phyloP scores from a whole-genome alignment of 495 filamentous ascomycete species.

The Podospora anserina region DNA sequence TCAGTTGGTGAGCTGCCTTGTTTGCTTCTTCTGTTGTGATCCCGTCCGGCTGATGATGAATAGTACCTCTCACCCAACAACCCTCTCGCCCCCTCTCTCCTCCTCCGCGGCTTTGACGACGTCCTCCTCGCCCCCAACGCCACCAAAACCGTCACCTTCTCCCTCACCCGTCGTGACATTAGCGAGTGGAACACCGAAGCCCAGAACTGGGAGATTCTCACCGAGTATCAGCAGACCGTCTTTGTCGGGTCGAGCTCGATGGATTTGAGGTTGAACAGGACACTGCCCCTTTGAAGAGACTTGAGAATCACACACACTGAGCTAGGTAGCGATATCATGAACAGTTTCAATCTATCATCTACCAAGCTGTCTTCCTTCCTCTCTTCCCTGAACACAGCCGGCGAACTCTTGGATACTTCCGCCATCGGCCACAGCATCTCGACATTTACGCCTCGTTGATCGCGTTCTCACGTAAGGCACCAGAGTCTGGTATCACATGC shows the following conservation, averaged over 20 bases:
- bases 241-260: slow-evolving; percentile 4
- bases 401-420: no score
- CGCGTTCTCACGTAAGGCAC: no score
- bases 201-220: slow-evolving; percentile 70
- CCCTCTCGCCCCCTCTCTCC: slow-evolving; percentile 61
- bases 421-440: no score
- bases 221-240: neutral
- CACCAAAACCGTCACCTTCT: slow-evolving; percentile 58
- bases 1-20: slow-evolving; percentile 45
- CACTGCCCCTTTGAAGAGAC: neutral
- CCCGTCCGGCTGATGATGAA: slow-evolving; percentile 8
- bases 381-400: no score
- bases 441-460: no score
- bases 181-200: slow-evolving; percentile 72
- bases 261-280: slow-evolving; percentile 4
- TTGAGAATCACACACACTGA: no score
- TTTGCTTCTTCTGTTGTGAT: no score
- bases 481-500: no score
- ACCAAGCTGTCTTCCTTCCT: no score
- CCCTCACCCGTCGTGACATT: slow-evolving; percentile 69
- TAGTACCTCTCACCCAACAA: slow-evolving; percentile 58
- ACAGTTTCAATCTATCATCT: no score
- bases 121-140: slow-evolving; percentile 58
- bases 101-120: slow-evolving; percentile 80
- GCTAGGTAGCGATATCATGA: no score